Evolutionary conservation across 805 yeast genomes (phyloP), one percentile per base, ranked within the genome.

Genomic region (Zygosaccharomyces rouxii): DNA sequence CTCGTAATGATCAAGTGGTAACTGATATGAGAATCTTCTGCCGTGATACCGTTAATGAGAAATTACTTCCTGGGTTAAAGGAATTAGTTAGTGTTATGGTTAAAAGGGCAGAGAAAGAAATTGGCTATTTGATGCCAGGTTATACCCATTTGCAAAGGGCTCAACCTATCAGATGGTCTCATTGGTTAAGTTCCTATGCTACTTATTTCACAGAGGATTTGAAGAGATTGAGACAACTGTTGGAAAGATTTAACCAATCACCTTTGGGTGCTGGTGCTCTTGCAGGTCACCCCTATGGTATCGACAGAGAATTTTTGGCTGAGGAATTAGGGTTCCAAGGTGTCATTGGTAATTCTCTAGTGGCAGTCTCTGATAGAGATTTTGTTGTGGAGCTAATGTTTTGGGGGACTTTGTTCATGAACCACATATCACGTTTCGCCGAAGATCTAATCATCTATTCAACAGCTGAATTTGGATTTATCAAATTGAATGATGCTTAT

Each of bases 91-190:
- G 72, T 52, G 83, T 83, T 16, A 77, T 94, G 56, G 63, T 81
- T 38, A 75, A 75, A 48, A 81, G 99, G 64, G 97, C 95, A 4
- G 84, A 80, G 61, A 66, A 76, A 29, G 99, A 94, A 71, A 86
- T 94, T 51, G 95, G 86, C 59, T 86, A 85, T 16, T 77, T 94
- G 64, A 94, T 94, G 98, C 99, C 99, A 9, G 99, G 99, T 38
- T 94, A 94, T 73, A 94, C 99, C 11, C 99, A 94, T 72, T 75
- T 94, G 66, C 99, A 94, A 76, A 86, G 96, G 68, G 98, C 98
- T 1, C 99, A 90, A 71, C 99, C 99, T n/a, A 94, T 94, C 63
- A 81, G 99, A 72, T 94, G 99, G 99, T 77, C 97, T 1, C 99
- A 94, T 68, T 92, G 97, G 97, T 75, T 94, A 56, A 81, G 92